Conservation (phyloP, 345 rosid species). For the Corchorus capsularis region DNA sequence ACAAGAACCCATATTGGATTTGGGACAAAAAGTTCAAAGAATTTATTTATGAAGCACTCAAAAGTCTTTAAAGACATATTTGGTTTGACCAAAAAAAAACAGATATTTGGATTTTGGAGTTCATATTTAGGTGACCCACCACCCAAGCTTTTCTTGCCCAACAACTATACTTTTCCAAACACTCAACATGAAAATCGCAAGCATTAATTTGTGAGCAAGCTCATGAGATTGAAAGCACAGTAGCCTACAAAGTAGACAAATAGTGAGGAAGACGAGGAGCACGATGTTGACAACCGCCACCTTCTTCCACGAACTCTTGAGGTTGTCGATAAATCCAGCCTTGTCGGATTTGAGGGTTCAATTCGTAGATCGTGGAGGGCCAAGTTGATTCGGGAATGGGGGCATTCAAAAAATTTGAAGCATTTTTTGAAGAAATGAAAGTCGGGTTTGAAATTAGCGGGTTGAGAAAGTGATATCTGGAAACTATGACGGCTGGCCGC, state of each 20-base stretch:
- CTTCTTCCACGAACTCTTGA: conserved; percentile 74
- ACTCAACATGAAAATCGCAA: not conserved
- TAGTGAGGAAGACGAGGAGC: conserved; percentile 69
- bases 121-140: not conserved
- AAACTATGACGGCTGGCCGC: too few relatives aligned
- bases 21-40: not conserved
- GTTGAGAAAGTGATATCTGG: too few relatives aligned
- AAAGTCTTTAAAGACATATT: too few relatives aligned
- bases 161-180: not conserved
- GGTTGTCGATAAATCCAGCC: conserved; percentile 77
- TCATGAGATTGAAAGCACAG: conserved; percentile 84
- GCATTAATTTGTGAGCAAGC: not conserved
- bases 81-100: too few relatives aligned
- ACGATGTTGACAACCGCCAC: conserved; percentile 64
- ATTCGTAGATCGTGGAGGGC: too few relatives aligned
- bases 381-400: too few relatives aligned
- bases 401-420: too few relatives aligned
- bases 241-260: conserved; percentile 75
- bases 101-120: too few relatives aligned
- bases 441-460: too few relatives aligned
- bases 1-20: not conserved
- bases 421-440: too few relatives aligned
- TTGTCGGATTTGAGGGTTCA: conserved; percentile 80
- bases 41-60: too few relatives aligned
- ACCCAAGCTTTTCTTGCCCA: not conserved